phyloP scores from a whole-genome alignment of 2,329 filamentous ascomycete species.

The Metarhizium brunneum region DNA sequence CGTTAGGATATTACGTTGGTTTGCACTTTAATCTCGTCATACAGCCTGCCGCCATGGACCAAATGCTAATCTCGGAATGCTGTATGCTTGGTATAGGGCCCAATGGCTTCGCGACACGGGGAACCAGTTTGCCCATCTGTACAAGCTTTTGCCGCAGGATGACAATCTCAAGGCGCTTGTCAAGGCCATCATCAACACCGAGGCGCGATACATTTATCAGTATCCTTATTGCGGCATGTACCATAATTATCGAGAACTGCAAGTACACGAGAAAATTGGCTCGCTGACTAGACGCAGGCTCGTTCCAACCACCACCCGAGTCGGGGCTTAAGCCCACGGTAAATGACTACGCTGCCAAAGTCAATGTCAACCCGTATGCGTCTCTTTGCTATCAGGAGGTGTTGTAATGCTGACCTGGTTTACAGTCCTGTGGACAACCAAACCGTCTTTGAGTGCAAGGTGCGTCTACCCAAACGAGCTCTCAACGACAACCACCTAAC shows the following conservation, averaged over 20 bases:
- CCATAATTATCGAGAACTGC: too few relatives aligned
- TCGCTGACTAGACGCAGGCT: conserved; percentile 39
- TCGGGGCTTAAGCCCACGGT: conserved; percentile 37
- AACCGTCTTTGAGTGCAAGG: conserved; percentile 20
- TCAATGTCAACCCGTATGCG: conserved; percentile 15
- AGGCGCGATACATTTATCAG: conserved; percentile 56
- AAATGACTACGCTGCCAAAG: conserved; percentile 15
- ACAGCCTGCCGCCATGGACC: too few relatives aligned
- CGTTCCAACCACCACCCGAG: conserved; percentile 77
- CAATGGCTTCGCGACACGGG: conserved; percentile 76
- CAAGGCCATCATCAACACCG: conserved; percentile 62
- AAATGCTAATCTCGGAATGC: background rate
- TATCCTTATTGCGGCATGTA: conserved; percentile 59
- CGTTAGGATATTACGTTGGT: conserved; percentile 16
- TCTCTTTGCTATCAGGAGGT: background rate
- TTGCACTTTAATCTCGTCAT: too few relatives aligned
- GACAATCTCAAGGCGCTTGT: conserved; percentile 59
- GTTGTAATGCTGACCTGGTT: background rate
- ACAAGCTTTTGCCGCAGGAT: conserved; percentile 44
- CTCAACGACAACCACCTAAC: background rate
- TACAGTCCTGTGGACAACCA: conserved; percentile 15
- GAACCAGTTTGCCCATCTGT: conserved; percentile 63
- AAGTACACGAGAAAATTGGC: too few relatives aligned
- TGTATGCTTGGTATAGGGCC: conserved; percentile 7
- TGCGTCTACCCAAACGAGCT: background rate